Conservation (phyloP, 2,329 filamentous ascomycete genomes). For the Colletotrichum liriopes region DNA sequence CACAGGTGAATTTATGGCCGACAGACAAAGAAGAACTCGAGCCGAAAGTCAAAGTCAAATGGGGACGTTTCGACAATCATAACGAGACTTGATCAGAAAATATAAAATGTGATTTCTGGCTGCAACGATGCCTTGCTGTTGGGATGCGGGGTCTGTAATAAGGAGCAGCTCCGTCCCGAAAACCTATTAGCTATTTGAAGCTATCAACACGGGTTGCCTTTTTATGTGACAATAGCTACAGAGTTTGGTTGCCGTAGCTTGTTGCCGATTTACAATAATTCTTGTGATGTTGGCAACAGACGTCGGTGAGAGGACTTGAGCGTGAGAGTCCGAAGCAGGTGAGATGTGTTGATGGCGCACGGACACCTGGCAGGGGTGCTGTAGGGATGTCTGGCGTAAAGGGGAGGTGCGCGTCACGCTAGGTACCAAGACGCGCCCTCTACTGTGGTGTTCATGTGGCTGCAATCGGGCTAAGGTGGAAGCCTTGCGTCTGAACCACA, state of each 20-base stretch:
- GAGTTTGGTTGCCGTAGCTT: background rate
- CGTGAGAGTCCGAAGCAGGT: background rate
- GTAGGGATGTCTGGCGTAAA: conserved; percentile 5
- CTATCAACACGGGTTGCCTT: too few species aligned
- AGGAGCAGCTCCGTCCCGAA: background rate
- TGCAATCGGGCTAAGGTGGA: background rate
- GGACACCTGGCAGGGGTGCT: background rate
- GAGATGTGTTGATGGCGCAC: background rate
- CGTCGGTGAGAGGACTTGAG: background rate
- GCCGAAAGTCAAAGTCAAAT: background rate
- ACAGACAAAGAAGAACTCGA: background rate
- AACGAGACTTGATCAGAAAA: background rate
- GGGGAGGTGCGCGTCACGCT: conserved; percentile 8
- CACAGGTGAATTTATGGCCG: rapidly evolving
- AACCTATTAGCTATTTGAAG: too few species aligned
- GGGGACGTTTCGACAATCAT: background rate
- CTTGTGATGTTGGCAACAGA: background rate
- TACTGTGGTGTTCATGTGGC: background rate
- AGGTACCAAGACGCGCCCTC: conserved; percentile 37
- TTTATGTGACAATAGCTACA: background rate
- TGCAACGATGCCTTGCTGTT: background rate
- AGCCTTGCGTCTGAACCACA: background rate
- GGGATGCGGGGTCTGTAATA: background rate
- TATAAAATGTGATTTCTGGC: background rate
- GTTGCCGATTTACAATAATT: background rate